phyloP scores from a whole-genome alignment of 768 basidiomycete genomes.

The Termitomyces sp. region DNA sequence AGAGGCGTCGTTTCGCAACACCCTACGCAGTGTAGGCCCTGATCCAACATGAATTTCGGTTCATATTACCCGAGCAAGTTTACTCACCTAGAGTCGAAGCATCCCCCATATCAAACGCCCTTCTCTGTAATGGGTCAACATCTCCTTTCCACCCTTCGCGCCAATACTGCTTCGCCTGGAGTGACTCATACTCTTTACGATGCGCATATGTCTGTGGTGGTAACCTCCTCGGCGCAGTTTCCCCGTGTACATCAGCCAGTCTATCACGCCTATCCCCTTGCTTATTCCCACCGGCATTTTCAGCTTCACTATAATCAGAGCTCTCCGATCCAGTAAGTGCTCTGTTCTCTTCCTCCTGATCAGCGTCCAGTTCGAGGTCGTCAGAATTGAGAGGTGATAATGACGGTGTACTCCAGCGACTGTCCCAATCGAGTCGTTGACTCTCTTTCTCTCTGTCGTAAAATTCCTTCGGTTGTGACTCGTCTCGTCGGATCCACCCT shows the following conservation, averaged over 20 bases:
- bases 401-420: slow-evolving; percentile 60
- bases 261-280: not conserved
- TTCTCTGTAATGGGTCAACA: slow-evolving; percentile 28
- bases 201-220: slow-evolving; percentile 39
- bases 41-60: not conserved
- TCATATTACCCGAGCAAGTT: not conserved
- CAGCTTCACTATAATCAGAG: not conserved
- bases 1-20: slow-evolving; percentile 3
- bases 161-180: slow-evolving; percentile 74
- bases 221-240: slow-evolving; percentile 4
- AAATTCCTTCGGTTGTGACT: slow-evolving; percentile 31
- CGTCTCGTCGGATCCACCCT: slow-evolving; percentile 33
- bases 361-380: slow-evolving; percentile 36
- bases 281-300: not conserved
- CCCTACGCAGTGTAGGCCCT: slow-evolving; percentile 18
- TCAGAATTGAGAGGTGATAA: slow-evolving; percentile 64
- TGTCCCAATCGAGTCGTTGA: slow-evolving; percentile 28
- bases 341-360: slow-evolving; percentile 14
- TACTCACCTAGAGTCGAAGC: slow-evolving; percentile 67
- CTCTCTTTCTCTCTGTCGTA: slow-evolving; percentile 20
- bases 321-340: not conserved
- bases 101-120: slow-evolving; percentile 58
- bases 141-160: slow-evolving; percentile 58
- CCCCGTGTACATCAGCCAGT: slow-evolving; percentile 2
- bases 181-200: slow-evolving; percentile 56